Evolutionary conservation across 345 rosid species (phyloP), one percentile per base, ranked within the genome.

Genomic region (Euphorbia pulcherrima): DNA sequence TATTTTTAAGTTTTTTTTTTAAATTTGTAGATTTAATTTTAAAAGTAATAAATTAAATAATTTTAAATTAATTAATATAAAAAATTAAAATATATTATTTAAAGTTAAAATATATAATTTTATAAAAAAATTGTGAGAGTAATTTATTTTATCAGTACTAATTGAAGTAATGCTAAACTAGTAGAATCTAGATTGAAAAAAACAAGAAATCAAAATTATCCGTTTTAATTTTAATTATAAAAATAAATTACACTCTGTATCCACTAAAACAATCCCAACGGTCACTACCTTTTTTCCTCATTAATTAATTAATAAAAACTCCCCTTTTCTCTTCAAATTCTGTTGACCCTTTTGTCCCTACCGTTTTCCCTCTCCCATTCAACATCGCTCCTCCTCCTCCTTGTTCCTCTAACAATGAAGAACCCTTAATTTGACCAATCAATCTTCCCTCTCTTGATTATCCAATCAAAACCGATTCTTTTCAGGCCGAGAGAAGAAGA

Each of bases 191-290:
- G n/a, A n/a, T n/a, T n/a, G n/a, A n/a, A n/a, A n/a, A n/a, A n/a
- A n/a, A n/a, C n/a, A n/a, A n/a, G n/a, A n/a, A n/a, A n/a, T n/a
- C n/a, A n/a, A n/a, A n/a, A n/a, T n/a, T n/a, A n/a, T n/a, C n/a
- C n/a, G n/a, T n/a, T n/a, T n/a, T n/a, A n/a, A n/a, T n/a, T n/a
- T n/a, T n/a, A n/a, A n/a, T n/a, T n/a, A n/a, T n/a, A n/a, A n/a
- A n/a, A n/a, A n/a, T n/a, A n/a, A n/a, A n/a, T n/a, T 60, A 65
- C 77, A 75, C 74, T 59, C 74, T 68, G 78, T 54, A 67, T 41
- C 52, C 57, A 50, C 68, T 52, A 46, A 68, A 69, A 35, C 48
- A 39, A 54, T 63, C n/a, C 69, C 79, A 88, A 88, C 93, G 93
- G 93, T 84, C 86, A 80, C 70, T 16, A 37, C 77, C 61, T 78